Evolutionary conservation across 1,284 basidiomycete species (phyloP).

Genomic region (Tilletiaria anomala): DNA sequence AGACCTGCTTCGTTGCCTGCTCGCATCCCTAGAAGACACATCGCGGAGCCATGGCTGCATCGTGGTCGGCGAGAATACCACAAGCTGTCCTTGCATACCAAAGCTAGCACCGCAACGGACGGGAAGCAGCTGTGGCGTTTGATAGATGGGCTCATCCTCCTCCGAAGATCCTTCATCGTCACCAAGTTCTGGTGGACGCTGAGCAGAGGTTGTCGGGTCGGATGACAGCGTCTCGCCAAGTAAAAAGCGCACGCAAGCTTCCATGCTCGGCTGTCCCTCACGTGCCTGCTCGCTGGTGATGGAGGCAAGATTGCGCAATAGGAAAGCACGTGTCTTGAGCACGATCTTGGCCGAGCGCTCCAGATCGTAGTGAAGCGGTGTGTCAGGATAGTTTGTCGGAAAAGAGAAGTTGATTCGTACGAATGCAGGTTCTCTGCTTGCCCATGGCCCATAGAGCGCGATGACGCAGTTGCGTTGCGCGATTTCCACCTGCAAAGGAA

Average conservation of each 20-base stretch:
- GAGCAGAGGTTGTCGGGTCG: not conserved
- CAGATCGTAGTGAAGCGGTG: slow-evolving; percentile 25
- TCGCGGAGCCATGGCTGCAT: not conserved
- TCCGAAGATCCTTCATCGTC: slow-evolving; percentile 1
- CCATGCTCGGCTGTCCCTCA: slow-evolving; percentile 12
- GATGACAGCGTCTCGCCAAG: slow-evolving; percentile 16
- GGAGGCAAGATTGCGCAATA: slow-evolving; percentile 9
- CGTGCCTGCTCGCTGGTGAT: slow-evolving; percentile 10
- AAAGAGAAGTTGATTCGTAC: slow-evolving; percentile 28
- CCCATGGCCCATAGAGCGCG: slow-evolving; percentile 34
- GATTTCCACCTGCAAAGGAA: slow-evolving; percentile 11
- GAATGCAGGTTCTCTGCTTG: slow-evolving; percentile 20
- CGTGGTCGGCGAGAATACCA: slow-evolving; percentile 10
- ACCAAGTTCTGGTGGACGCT: not conserved
- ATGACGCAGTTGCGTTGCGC: slow-evolving; percentile 21
- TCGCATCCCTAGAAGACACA: slow-evolving; percentile 6
- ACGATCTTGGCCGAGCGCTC: slow-evolving; percentile 29
- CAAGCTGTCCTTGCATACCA: slow-evolving; percentile 14
- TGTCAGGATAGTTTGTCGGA: slow-evolving; percentile 20
- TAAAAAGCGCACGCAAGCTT: slow-evolving; percentile 20
- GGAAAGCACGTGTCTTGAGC: slow-evolving; percentile 24
- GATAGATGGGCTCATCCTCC: slow-evolving; percentile 1
- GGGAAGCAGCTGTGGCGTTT: slow-evolving; percentile 3
- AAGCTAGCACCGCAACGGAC: slow-evolving; percentile 10
- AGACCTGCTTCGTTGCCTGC: not conserved